A percentile compares a stretch with the other conserved stretches of the same genome.
These are phyloP conservation scores for Margaritispora aquatica DNA, from an alignment of 495 filamentous ascomycete genomes.

Conservation along the genomic window DNA sequence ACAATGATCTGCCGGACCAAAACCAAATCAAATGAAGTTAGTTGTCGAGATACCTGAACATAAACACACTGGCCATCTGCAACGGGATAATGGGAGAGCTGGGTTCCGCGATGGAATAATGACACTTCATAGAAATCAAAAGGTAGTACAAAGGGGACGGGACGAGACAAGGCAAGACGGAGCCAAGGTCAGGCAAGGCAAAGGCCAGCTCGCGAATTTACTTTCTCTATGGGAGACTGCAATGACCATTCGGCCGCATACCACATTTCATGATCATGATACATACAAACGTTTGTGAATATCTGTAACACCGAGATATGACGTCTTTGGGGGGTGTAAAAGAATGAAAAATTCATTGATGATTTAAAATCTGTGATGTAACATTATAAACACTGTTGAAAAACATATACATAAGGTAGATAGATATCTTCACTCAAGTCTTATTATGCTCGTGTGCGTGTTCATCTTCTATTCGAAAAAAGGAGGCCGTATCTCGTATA, in stretches of 20 bases:
- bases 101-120: background rate
- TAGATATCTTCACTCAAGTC: too few species aligned
- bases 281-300: too few species aligned
- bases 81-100: background rate
- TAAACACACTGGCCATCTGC: slow-evolving; percentile 10
- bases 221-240: slow-evolving; percentile 1
- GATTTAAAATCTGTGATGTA: too few species aligned
- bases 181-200: background rate
- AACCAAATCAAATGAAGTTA: slow-evolving; percentile 22
- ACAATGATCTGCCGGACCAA: slow-evolving; percentile 17
- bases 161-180: slow-evolving; percentile 4
- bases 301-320: too few species aligned
- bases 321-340: too few species aligned
- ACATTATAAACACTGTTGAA: too few species aligned
- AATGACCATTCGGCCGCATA: background rate
- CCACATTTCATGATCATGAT: too few species aligned
- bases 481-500: too few species aligned
- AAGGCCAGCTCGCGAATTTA: slow-evolving; percentile 14
- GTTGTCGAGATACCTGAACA: slow-evolving; percentile 3
- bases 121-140: background rate
- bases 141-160: background rate
- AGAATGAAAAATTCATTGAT: too few species aligned
- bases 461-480: too few species aligned
- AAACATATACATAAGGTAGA: too few species aligned
- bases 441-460: too few species aligned